phyloP scores from a whole-genome alignment of 768 basidiomycete species.

The Phanerochaete sordida region DNA sequence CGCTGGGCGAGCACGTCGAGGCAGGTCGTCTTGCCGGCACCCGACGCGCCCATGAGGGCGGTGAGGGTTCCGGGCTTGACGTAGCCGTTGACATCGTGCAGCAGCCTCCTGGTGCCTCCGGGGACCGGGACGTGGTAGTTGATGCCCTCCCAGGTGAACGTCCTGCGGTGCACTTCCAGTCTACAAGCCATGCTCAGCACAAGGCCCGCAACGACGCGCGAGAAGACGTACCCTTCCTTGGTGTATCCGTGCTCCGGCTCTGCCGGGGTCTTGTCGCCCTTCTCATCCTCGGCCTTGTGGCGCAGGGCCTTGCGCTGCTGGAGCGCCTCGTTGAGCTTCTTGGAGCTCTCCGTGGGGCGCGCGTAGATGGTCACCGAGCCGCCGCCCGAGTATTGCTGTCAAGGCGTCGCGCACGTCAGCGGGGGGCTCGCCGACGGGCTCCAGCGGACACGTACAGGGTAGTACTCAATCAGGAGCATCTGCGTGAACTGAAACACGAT shows the following conservation, averaged over 20 bases:
- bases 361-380: slow-evolving; percentile 56
- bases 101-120: slow-evolving; percentile 54
- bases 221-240: slow-evolving; percentile 9
- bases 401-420: slow-evolving; percentile 1
- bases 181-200: not conserved
- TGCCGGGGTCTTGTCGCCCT: slow-evolving; percentile 2
- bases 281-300: slow-evolving; percentile 14
- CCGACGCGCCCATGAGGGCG: slow-evolving; percentile 85
- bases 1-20: slow-evolving; percentile 72
- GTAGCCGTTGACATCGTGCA: slow-evolving; percentile 76
- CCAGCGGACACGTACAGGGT: slow-evolving; percentile 43
- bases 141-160: slow-evolving; percentile 80
- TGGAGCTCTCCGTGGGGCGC: slow-evolving; percentile 52
- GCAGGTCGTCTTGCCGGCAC: slow-evolving; percentile 78
- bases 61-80: slow-evolving; percentile 87
- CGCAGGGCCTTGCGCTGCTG: slow-evolving; percentile 49
- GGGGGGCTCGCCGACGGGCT: not conserved
- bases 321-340: slow-evolving; percentile 50
- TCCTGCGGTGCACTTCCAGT: slow-evolving; percentile 32
- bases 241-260: slow-evolving; percentile 12
- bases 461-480: slow-evolving; percentile 61
- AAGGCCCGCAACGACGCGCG: too few relatives aligned
- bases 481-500: slow-evolving; percentile 68
- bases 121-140: slow-evolving; percentile 75
- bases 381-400: slow-evolving; percentile 49